Percentiles rank a stretch among this genome's conserved stretches.
phyloP scores from a whole-genome alignment of 2,329 filamentous ascomycete species.

The Tolypocladium sp. region DNA sequence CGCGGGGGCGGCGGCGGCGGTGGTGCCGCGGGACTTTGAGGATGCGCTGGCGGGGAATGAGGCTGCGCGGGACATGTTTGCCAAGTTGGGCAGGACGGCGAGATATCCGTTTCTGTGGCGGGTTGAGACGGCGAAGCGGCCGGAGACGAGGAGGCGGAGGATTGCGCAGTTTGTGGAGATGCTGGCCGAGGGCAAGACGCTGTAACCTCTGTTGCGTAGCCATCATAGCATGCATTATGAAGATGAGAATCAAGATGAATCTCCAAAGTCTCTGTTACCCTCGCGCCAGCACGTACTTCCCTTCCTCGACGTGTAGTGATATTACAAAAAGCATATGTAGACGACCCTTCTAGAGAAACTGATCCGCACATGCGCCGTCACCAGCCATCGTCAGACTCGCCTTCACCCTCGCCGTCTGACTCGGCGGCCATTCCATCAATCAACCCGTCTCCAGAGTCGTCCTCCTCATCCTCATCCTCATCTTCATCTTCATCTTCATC shows the following conservation, averaged over 20 bases:
- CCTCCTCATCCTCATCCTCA: conserved; percentile 7
- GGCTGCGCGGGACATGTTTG: conserved; percentile 28
- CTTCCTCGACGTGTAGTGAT: background rate
- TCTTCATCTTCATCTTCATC: conserved; percentile 8
- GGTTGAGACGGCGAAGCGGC: conserved; percentile 30
- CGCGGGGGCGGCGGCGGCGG: conserved; percentile 34
- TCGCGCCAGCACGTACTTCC: background rate
- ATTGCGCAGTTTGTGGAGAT: conserved; percentile 30
- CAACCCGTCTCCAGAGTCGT: conserved; percentile 14
- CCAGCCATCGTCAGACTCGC: conserved; percentile 3
- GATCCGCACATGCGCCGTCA: background rate
- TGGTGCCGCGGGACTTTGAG: conserved; percentile 39
- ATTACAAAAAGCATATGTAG: background rate
- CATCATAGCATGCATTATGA: background rate
- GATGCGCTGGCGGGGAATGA: conserved; percentile 26
- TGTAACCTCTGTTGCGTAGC: conserved; percentile 1
- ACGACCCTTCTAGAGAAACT: background rate
- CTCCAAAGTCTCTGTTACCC: background rate
- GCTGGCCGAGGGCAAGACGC: conserved; percentile 23
- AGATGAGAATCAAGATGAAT: conserved; percentile 1
- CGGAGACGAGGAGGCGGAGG: conserved; percentile 24
- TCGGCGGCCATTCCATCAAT: conserved; percentile 24
- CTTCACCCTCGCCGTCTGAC: conserved; percentile 15
- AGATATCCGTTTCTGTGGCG: conserved; percentile 36
- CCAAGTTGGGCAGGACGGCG: conserved; percentile 32